Evolutionary conservation across 139 green algal species (phyloP).

Genomic region (Yamagishiella unicocca): DNA sequence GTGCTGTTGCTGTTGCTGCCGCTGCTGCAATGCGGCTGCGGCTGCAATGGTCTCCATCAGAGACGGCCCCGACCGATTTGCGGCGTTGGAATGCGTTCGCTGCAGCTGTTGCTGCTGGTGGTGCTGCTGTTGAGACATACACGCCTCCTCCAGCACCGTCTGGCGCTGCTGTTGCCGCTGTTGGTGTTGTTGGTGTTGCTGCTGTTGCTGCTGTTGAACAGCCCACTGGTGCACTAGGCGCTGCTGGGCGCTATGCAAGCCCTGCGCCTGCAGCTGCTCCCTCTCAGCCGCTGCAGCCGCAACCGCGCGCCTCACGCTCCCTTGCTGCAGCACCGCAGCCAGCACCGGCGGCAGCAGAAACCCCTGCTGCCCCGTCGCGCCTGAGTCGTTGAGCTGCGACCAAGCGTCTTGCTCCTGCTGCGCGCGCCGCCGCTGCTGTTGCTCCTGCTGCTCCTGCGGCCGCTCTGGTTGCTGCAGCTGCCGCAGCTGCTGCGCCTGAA

Average conservation of each 20-base stretch:
- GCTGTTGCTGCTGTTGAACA: neutral
- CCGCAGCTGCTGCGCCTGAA: neutral
- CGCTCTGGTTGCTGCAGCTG: neutral
- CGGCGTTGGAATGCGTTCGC: too few relatives aligned
- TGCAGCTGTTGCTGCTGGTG: conserved; percentile 17
- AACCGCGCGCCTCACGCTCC: neutral
- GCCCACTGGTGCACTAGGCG: neutral
- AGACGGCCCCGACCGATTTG: neutral
- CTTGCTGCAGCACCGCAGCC: neutral
- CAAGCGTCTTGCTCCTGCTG: too few relatives aligned
- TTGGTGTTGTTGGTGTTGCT: neutral
- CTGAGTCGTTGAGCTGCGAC: too few relatives aligned
- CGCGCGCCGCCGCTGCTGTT: neutral
- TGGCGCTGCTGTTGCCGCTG: neutral
- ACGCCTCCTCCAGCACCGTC: neutral
- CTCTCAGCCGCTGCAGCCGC: neutral
- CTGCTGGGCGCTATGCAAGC: neutral
- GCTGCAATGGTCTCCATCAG: conserved; percentile 25
- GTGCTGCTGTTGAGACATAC: neutral
- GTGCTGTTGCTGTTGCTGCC: conserved; percentile 3
- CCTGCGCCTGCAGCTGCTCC: neutral
- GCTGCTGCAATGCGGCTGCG: neutral
- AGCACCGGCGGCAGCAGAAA: neutral
- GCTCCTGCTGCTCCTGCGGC: neutral
- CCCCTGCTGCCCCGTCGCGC: neutral